A percentile compares a stretch with the other conserved stretches of the same genome.
Evolutionary conservation across 1,284 basidiomycete genomes (phyloP).

Genomic region (Gymnopus androsaceus): DNA sequence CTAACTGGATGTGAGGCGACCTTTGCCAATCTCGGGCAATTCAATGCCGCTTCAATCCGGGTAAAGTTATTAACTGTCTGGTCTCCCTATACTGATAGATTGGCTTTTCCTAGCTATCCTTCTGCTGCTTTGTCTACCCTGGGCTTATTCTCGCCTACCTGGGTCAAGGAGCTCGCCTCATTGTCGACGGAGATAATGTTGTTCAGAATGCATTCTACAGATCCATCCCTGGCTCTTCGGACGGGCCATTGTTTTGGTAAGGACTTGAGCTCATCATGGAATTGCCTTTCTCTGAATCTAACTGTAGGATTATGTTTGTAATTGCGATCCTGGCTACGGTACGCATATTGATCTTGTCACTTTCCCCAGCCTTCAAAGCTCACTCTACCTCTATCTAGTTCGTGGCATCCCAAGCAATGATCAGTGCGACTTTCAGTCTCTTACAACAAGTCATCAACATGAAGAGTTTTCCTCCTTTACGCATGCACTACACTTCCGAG

Average conservation of each 20-base stretch:
- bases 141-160: constrained; percentile 66
- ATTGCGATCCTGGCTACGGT: constrained; percentile 67
- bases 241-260: constrained; percentile 62
- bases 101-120: constrained; percentile 46
- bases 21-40: constrained; percentile 70
- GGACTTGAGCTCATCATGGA: constrained; percentile 12
- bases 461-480: constrained; percentile 58
- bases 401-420: constrained; percentile 67
- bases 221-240: constrained; percentile 57
- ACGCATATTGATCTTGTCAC: constrained; percentile 3
- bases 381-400: constrained; percentile 33
- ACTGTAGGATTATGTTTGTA: constrained; percentile 56
- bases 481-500: constrained; percentile 62
- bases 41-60: constrained; percentile 58
- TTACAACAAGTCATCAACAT: constrained; percentile 65
- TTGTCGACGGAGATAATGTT: constrained; percentile 49
- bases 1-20: constrained; percentile 71
- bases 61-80: constrained; percentile 25
- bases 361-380: neutral
- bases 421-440: constrained; percentile 68
- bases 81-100: neutral
- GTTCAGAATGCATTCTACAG: constrained; percentile 62
- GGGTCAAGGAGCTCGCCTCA: constrained; percentile 67
- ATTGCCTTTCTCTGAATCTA: neutral
- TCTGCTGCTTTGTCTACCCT: constrained; percentile 57